phyloP scores from a whole-genome alignment of 2,329 filamentous ascomycete species.

The Tolypocladium inflatum region DNA sequence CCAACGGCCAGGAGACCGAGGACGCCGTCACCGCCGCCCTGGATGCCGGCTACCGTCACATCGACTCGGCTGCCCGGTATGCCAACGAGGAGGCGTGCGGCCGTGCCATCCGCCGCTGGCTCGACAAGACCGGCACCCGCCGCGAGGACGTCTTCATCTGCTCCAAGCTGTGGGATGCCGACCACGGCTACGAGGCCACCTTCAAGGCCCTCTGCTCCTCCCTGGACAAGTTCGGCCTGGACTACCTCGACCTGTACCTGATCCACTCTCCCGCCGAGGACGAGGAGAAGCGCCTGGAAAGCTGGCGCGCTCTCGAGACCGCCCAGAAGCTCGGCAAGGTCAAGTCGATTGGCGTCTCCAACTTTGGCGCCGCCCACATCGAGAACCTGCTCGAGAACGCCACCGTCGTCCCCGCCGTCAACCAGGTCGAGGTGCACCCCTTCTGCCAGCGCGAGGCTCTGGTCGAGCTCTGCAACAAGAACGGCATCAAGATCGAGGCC shows the following conservation, averaged over 20 bases:
- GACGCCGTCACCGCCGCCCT: conserved; percentile 52
- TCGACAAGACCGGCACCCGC: conserved; percentile 51
- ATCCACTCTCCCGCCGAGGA: conserved; percentile 60
- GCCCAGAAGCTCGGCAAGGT: conserved; percentile 57
- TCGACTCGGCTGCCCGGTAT: conserved; percentile 49
- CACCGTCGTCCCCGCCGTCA: conserved; percentile 53
- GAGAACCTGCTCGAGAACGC: conserved; percentile 40
- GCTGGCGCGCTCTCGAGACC: conserved; percentile 62
- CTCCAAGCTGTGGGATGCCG: conserved; percentile 56
- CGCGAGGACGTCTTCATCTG: conserved; percentile 60
- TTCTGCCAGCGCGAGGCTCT: conserved; percentile 57
- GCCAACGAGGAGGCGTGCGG: conserved; percentile 62
- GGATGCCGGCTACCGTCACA: conserved; percentile 43
- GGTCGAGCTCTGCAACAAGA: conserved; percentile 43
- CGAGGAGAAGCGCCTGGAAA: conserved; percentile 55
- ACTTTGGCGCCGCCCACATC: conserved; percentile 68
- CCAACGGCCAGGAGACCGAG: conserved; percentile 45
- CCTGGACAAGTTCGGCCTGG: conserved; percentile 52
- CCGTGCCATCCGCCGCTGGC: conserved; percentile 59
- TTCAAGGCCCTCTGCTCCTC: conserved; percentile 56
- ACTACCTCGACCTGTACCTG: conserved; percentile 66
- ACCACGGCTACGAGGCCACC: conserved; percentile 33
- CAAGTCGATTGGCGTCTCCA: conserved; percentile 65
- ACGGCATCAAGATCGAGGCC: conserved; percentile 46
- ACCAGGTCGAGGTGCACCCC: conserved; percentile 75